Evolutionary conservation across 2,329 filamentous ascomycete genomes (phyloP), one percentile per base, ranked within the genome.

Genomic region (Fusarium beomiforme): DNA sequence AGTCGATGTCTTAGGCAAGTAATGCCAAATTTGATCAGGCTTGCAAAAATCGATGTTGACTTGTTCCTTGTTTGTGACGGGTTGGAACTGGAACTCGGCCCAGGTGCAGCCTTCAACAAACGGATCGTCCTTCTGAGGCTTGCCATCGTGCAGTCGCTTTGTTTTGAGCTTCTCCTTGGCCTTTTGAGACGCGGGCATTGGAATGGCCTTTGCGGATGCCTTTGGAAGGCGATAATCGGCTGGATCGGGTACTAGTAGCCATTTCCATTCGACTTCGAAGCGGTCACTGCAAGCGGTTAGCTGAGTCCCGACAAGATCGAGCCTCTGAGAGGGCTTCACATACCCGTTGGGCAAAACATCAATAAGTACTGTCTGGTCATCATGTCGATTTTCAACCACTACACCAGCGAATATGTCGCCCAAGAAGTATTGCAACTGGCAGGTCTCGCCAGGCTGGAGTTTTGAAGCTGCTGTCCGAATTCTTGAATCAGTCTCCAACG

Each of bases 371-470:
- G 87, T 92, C 78, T 92, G 88, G 82, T 97, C 95, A 58, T 89
- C 89, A 21, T 83, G 83, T 64, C 93, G 86, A 73, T 97, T 98
- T 82, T 97, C 93, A 26, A 96, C 86, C 50, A 99, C 91, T 58
- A 94, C 86, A 56, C 94, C 96, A 39, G 94, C 96, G 81, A 97
- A 97, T 43, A 98, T 96, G 61, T 98, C 93, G 39, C 93, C 91
- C 78, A 91, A 89, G 81, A 92, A 85, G 78, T 92, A 92, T 80
- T 99, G 96, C 78, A 96, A 88, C 79, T 99, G 96, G 71, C 96
- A 92, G 34, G 95, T 88, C 59, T 96, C 92, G 63, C 93, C 92
- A 65, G 86, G 83, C 76, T 90, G 88, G 63, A 97, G 84, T 3
- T 87, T 86, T 57, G 86, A 87, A 3, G 93, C 94, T 44, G 90